These are phyloP conservation scores for Sphenostylis stenocarpa DNA, from an alignment of 306 rosid genomes.

Conservation along the genomic window DNA sequence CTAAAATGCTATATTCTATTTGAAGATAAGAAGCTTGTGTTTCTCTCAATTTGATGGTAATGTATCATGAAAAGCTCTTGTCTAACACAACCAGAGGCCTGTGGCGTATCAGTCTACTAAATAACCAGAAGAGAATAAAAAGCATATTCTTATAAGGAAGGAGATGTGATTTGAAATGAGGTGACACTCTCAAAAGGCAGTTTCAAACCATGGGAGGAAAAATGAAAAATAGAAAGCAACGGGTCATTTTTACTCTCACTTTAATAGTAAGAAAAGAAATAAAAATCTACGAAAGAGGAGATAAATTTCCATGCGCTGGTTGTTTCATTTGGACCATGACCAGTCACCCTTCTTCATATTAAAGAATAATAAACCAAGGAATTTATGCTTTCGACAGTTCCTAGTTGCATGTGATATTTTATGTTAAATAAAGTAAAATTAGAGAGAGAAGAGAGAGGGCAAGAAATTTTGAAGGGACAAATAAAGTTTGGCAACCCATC, in stretches of 20 bases:
- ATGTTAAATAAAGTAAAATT: constrained; percentile 24
- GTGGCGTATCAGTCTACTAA: constrained; percentile 11
- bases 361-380: constrained; percentile 58
- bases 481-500: constrained; percentile 37
- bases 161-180: constrained; percentile 25
- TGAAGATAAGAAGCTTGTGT: neutral
- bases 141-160: constrained; percentile 39
- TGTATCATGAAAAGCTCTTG: neutral
- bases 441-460: neutral
- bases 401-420: constrained; percentile 57
- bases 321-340: constrained; percentile 64
- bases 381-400: constrained; percentile 78
- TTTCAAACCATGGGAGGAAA: constrained; percentile 49
- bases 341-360: constrained; percentile 52
- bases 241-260: constrained; percentile 51
- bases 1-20: neutral
- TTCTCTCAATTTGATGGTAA: neutral
- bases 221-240: constrained; percentile 63
- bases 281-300: constrained; percentile 43
- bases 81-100: neutral
- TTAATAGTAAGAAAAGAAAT: constrained; percentile 50
- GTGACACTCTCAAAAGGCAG: constrained; percentile 42
- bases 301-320: constrained; percentile 45
- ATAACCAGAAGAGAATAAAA: constrained; percentile 8
- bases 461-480: constrained; percentile 13